Percentiles rank a stretch among this genome's conserved stretches.
phyloP scores from a whole-genome alignment of 1,284 basidiomycete species.

The Ceratobasidium sp. region DNA sequence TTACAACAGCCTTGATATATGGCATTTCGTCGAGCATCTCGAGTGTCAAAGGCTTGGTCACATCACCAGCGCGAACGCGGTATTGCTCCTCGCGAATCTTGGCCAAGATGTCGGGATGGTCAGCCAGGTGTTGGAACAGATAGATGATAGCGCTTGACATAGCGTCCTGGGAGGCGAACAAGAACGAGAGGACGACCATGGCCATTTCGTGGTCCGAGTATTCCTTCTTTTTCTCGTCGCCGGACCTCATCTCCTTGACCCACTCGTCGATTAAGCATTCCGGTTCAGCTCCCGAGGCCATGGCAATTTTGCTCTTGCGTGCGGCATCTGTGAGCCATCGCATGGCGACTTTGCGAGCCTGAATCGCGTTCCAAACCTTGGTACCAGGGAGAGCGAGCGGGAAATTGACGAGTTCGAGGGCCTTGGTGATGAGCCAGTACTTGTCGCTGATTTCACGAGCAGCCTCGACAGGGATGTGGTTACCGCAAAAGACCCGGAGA shows the following conservation, averaged over 20 bases:
- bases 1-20: constrained; percentile 90
- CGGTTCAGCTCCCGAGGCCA: constrained; percentile 83
- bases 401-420: constrained; percentile 99
- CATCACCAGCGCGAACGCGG: constrained; percentile 79
- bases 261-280: constrained; percentile 94
- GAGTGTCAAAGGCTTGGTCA: constrained; percentile 82
- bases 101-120: constrained; percentile 86
- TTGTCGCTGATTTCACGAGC: constrained; percentile 86
- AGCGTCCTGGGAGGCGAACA: constrained; percentile 98
- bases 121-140: constrained; percentile 94
- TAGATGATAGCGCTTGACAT: constrained; percentile 96
- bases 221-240: constrained; percentile 78
- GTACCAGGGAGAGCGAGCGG: constrained; percentile 95
- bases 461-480: constrained; percentile 83
- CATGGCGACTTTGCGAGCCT: constrained; percentile 90
- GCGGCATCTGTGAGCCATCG: constrained; percentile 85
- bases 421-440: constrained; percentile 95
- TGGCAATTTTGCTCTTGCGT: constrained; percentile 79
- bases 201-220: constrained; percentile 96
- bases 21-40: constrained; percentile 93
- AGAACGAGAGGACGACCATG: constrained; percentile 94
- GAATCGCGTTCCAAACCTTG: constrained; percentile 93
- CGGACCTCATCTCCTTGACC: constrained; percentile 74
- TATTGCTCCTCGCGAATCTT: constrained; percentile 95
- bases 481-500: constrained; percentile 92